Conservation (phyloP, 1,284 basidiomycete species). For the Malassezia caprae region DNA sequence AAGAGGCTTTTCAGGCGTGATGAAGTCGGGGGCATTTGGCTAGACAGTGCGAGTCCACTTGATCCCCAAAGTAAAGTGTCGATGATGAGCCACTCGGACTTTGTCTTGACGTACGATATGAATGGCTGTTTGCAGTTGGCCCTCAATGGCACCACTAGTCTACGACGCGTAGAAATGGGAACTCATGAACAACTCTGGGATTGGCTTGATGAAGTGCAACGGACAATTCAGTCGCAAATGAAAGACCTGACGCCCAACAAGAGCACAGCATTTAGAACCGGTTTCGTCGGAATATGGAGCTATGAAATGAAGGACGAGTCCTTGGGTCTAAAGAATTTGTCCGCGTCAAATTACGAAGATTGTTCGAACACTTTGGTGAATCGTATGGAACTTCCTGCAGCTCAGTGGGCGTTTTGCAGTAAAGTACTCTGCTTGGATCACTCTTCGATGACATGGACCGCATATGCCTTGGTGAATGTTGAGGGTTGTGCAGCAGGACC, state of each 20-base stretch:
- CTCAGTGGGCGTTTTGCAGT: constrained; percentile 50
- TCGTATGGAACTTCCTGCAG: constrained; percentile 27
- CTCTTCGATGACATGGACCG: constrained; percentile 49
- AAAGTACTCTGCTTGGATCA: constrained; percentile 49
- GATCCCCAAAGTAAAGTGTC: constrained; percentile 26
- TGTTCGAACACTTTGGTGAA: not conserved
- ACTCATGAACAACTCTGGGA: constrained; percentile 5
- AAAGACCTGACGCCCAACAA: not conserved
- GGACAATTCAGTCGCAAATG: constrained; percentile 5
- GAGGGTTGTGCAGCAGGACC: not conserved
- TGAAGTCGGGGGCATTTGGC: constrained; percentile 14
- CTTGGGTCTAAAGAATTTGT: constrained; percentile 27
- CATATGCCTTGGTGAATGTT: constrained; percentile 46
- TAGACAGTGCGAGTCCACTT: constrained; percentile 19
- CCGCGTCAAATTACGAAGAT: constrained; percentile 1
- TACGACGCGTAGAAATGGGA: not conserved
- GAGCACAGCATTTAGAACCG: constrained; percentile 43
- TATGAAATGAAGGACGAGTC: constrained; percentile 55
- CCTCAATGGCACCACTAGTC: not conserved
- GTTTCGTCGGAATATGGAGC: constrained; percentile 54
- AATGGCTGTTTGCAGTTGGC: not conserved
- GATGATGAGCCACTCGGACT: constrained; percentile 37
- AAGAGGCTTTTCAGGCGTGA: constrained; percentile 5
- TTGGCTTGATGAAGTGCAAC: constrained; percentile 12
- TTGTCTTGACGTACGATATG: constrained; percentile 31